These are phyloP conservation scores for Beauveria medogensis DNA, from an alignment of 2,329 filamentous ascomycete genomes.

Conservation along the genomic window DNA sequence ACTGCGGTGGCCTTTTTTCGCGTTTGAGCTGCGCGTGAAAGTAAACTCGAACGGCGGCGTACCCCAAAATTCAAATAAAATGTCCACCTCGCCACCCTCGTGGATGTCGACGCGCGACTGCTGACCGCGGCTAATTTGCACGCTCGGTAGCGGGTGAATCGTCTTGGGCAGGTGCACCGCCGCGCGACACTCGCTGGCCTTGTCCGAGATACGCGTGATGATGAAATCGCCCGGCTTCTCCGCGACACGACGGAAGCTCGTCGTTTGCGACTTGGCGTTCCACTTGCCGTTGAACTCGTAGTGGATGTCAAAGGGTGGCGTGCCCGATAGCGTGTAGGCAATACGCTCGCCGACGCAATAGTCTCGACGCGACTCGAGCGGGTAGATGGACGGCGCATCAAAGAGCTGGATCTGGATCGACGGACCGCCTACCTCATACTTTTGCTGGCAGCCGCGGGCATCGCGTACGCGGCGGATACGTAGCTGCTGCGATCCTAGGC, in stretches of 20 bases:
- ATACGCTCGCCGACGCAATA: constrained; percentile 96
- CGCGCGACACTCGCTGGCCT: constrained; percentile 79
- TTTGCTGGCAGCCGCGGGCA: constrained; percentile 74
- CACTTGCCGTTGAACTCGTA: constrained; percentile 81
- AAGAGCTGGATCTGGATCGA: constrained; percentile 87
- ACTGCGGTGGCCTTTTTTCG: constrained; percentile 67
- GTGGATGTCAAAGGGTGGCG: constrained; percentile 83
- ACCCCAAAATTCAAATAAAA: constrained; percentile 91
- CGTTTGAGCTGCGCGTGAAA: constrained; percentile 85
- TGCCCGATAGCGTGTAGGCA: constrained; percentile 83
- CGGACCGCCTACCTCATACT: constrained; percentile 61
- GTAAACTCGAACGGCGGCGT: constrained; percentile 97
- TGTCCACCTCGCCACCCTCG: constrained; percentile 88
- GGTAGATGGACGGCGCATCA: constrained; percentile 83
- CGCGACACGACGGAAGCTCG: constrained; percentile 85
- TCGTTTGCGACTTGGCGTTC: constrained; percentile 71
- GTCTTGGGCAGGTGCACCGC: constrained; percentile 68
- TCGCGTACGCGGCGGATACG: constrained; percentile 87
- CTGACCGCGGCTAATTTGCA: constrained; percentile 78
- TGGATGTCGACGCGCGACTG: constrained; percentile 85
- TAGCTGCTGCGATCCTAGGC: constrained; percentile 81
- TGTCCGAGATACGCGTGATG: constrained; percentile 81
- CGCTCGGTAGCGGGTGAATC: constrained; percentile 88
- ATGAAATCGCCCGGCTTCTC: constrained; percentile 84
- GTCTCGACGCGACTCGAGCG: constrained; percentile 74